Evolutionary conservation across 2,329 filamentous ascomycete genomes (phyloP).

Genomic region (Grosmannia huntii): DNA sequence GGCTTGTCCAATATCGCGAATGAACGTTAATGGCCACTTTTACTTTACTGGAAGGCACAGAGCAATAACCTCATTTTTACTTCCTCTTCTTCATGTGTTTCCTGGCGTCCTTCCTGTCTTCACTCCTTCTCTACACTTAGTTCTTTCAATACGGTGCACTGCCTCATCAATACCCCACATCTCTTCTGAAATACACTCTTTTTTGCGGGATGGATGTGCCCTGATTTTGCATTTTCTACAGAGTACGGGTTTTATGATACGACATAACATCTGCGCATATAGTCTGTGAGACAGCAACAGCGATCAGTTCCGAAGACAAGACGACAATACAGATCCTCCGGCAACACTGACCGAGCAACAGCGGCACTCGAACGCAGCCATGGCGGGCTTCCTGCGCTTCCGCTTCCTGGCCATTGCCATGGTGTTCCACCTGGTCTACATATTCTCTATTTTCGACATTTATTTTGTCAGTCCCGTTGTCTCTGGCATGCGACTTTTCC

Average conservation of each 20-base stretch:
- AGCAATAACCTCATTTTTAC: not conserved
- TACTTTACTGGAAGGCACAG: not conserved
- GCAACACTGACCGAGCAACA: not conserved
- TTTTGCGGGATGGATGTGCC: not conserved
- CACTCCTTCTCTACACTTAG: not conserved
- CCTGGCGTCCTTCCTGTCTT: not conserved
- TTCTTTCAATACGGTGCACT: not conserved
- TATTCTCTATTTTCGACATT: constrained; percentile 94
- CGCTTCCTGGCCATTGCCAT: constrained; percentile 81
- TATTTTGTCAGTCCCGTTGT: constrained; percentile 98
- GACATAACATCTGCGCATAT: not conserved
- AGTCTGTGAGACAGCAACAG: not conserved
- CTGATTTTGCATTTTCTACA: not conserved
- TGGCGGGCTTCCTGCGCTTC: constrained; percentile 51
- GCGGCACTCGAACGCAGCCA: constrained; percentile 15
- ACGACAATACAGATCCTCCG: not conserved
- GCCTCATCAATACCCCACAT: not conserved
- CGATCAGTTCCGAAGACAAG: not conserved
- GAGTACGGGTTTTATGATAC: not conserved
- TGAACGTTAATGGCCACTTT: not conserved
- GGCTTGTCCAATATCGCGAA: not conserved
- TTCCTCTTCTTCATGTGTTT: not conserved
- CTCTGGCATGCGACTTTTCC: constrained; percentile 79
- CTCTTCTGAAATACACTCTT: not conserved
- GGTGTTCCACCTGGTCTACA: constrained; percentile 86